A percentile compares a stretch with the other conserved stretches of the same genome.
Evolutionary conservation across 2,329 filamentous ascomycete species (phyloP).

Genomic region (Trichoderma sp.): DNA sequence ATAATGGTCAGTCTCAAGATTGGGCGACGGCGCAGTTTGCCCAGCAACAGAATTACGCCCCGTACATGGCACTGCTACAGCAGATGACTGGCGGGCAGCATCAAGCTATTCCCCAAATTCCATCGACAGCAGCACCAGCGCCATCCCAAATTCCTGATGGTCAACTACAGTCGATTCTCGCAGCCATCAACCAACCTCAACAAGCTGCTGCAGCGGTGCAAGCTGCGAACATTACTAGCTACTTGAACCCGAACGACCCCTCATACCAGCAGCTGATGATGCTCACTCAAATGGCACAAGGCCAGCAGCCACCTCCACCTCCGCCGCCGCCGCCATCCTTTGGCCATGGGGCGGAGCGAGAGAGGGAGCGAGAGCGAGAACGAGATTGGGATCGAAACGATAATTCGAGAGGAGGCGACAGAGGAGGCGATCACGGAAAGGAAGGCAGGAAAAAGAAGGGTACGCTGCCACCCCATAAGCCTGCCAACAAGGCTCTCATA

Average conservation of each 20-base stretch:
- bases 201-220: slow-evolving; percentile 27
- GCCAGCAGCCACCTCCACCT: slow-evolving; percentile 33
- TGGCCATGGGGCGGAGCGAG: slow-evolving; percentile 35
- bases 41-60: slow-evolving; percentile 37
- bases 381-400: slow-evolving; percentile 40
- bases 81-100: slow-evolving; percentile 42
- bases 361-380: slow-evolving; percentile 29
- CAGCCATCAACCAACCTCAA: slow-evolving; percentile 43
- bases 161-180: slow-evolving; percentile 48
- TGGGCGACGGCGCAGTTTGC: slow-evolving; percentile 34
- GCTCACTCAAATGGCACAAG: slow-evolving; percentile 41
- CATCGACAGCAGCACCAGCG: slow-evolving; percentile 18
- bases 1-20: slow-evolving; percentile 27
- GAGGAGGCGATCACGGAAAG: slow-evolving; percentile 37
- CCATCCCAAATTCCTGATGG: slow-evolving; percentile 36
- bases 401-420: slow-evolving; percentile 30
- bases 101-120: slow-evolving; percentile 24
- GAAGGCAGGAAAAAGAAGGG: slow-evolving; percentile 44
- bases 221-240: slow-evolving; percentile 27
- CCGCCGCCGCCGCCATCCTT: slow-evolving; percentile 28
- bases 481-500: slow-evolving; percentile 57
- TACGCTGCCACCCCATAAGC: slow-evolving; percentile 44
- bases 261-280: slow-evolving; percentile 45
- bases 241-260: slow-evolving; percentile 41
- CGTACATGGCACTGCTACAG: slow-evolving; percentile 46